Percentiles rank a stretch among this genome's conserved stretches.
phyloP scores from a whole-genome alignment of 257 asterid species.

The Forsythia suspensa region DNA sequence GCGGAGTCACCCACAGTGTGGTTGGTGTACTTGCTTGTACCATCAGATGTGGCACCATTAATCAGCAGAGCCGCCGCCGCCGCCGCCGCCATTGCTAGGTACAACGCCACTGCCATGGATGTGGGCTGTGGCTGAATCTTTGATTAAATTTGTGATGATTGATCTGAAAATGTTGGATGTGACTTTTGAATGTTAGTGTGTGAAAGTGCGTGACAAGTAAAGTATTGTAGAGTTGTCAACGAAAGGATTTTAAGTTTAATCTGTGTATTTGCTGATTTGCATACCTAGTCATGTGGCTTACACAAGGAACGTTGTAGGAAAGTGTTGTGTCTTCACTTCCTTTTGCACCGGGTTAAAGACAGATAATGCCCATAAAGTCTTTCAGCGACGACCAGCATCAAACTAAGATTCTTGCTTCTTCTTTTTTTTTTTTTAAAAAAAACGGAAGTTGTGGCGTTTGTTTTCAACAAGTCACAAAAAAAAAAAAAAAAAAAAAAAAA shows the following conservation, averaged over 20 bases:
- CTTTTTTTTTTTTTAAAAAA: too few relatives aligned
- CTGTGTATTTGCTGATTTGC: background rate
- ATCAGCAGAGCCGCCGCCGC: slow-evolving; percentile 39
- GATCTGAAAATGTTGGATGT: background rate
- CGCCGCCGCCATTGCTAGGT: background rate
- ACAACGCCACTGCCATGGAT: slow-evolving; percentile 24
- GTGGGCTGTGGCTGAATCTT: slow-evolving; percentile 9
- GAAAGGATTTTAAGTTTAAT: background rate
- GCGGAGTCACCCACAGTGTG: slow-evolving; percentile 75
- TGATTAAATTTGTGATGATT: background rate
- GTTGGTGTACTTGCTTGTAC: slow-evolving; percentile 48
- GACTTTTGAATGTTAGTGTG: background rate
- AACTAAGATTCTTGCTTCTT: background rate
- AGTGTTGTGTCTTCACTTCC: background rate
- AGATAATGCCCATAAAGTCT: background rate
- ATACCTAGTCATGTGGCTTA: background rate
- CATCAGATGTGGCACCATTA: slow-evolving; percentile 36
- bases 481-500: too few relatives aligned
- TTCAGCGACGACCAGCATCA: background rate
- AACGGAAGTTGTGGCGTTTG: too few relatives aligned
- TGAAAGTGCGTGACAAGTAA: background rate
- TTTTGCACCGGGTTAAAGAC: background rate
- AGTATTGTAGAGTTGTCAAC: background rate
- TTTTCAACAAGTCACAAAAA: too few relatives aligned
- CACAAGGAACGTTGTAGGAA: background rate